A percentile compares a stretch with the other conserved stretches of the same genome.
Evolutionary conservation across 768 basidiomycete genomes (phyloP).

Genomic region (Lactarius pseudohatsudake): DNA sequence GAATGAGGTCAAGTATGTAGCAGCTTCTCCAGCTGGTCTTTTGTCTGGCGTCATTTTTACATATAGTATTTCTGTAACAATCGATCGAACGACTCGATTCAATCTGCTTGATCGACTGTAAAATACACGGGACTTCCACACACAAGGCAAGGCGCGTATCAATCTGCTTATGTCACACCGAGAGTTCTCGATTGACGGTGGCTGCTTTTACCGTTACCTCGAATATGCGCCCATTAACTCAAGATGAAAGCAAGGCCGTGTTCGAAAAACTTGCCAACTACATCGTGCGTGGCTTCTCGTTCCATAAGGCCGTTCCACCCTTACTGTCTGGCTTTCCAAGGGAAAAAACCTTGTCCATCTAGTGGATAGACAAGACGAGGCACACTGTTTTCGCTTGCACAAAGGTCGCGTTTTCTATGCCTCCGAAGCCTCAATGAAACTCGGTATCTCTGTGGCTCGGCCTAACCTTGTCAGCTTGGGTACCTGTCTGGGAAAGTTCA

Average conservation of each 20-base stretch:
- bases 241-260: conserved; percentile 94
- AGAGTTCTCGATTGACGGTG: neutral
- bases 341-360: conserved; percentile 96
- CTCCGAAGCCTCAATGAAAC: conserved; percentile 90
- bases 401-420: conserved; percentile 96
- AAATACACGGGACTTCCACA: too few species aligned
- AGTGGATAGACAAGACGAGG: conserved; percentile 91
- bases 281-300: conserved; percentile 54
- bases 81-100: too few species aligned
- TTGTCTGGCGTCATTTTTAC: too few species aligned
- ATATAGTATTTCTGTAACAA: too few species aligned
- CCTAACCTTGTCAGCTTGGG: conserved; percentile 91
- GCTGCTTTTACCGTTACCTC: neutral
- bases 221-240: conserved; percentile 89
- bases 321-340: conserved; percentile 40
- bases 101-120: too few species aligned
- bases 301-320: neutral
- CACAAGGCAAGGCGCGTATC: too few species aligned
- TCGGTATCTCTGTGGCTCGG: conserved; percentile 88
- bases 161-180: neutral
- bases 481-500: conserved; percentile 97
- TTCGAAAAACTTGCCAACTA: conserved; percentile 98
- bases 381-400: conserved; percentile 94
- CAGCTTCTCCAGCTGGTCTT: too few species aligned
- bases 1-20: too few species aligned